phyloP scores from a whole-genome alignment of 2,329 filamentous ascomycete genomes.

The Alternaria triticina region DNA sequence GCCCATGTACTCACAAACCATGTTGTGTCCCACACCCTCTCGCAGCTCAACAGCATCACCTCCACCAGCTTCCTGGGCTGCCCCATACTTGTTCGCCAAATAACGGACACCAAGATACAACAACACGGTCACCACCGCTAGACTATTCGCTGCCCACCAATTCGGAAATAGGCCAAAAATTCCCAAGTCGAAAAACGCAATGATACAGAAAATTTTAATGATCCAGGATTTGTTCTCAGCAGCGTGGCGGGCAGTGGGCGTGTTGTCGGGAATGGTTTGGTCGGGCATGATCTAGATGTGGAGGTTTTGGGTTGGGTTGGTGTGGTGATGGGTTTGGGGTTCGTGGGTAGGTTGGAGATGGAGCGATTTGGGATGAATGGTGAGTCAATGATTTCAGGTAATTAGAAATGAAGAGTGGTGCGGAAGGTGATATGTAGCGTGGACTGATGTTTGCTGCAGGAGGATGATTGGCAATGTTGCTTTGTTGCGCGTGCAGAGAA shows the following conservation, averaged over 20 bases:
- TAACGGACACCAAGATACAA: background rate
- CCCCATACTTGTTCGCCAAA: too few species aligned
- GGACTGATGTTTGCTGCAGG: background rate
- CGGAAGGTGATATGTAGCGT: background rate
- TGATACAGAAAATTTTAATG: background rate
- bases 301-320: too few species aligned
- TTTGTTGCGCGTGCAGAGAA: background rate
- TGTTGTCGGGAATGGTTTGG: background rate
- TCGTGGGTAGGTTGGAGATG: background rate
- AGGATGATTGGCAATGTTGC: background rate
- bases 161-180: background rate
- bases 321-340: too few species aligned
- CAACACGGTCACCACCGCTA: background rate
- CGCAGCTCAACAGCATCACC: background rate
- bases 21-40: background rate
- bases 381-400: background rate
- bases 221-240: background rate
- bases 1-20: rapidly evolving
- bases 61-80: background rate
- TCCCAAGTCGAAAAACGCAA: background rate
- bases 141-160: background rate
- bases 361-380: rapidly evolving
- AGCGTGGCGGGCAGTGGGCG: background rate
- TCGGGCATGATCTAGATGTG: background rate
- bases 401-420: background rate